Conservation (phyloP, 805 yeast species). For the Metschnikowia cerradonensis region DNA sequence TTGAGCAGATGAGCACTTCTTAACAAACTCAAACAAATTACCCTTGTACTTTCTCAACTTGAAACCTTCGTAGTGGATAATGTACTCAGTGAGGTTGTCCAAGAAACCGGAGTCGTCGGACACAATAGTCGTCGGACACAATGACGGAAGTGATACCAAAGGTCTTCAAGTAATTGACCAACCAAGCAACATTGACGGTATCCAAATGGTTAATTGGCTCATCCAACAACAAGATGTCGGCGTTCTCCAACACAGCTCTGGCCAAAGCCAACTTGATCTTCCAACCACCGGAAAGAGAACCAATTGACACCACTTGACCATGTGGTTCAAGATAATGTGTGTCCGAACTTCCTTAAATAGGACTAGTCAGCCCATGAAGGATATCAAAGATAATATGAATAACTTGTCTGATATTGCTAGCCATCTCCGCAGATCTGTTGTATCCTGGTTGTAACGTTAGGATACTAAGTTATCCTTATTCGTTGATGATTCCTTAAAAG, state of each 20-base stretch:
- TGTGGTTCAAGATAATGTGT: conserved; percentile 20
- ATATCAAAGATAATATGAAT: too few species aligned
- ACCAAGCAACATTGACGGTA: conserved; percentile 99
- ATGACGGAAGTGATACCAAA: conserved; percentile 98
- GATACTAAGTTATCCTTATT: too few species aligned
- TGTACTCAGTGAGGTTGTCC: conserved; percentile 95
- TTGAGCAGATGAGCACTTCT: conserved; percentile 98
- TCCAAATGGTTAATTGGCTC: conserved; percentile 99
- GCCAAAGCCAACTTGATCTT: conserved; percentile 99
- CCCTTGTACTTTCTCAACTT: conserved; percentile 99
- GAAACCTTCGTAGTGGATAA: conserved; percentile 99
- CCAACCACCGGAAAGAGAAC: conserved; percentile 99
- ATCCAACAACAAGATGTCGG: conserved; percentile 95
- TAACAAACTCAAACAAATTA: conserved; percentile 97
- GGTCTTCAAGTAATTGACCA: conserved; percentile 97
- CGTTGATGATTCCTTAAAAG: too few species aligned
- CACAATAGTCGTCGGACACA: conserved; percentile 51
- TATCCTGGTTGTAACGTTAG: too few species aligned
- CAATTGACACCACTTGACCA: conserved; percentile 91
- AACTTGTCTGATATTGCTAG: too few species aligned
- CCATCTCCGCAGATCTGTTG: too few species aligned
- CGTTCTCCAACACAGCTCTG: conserved; percentile 97
- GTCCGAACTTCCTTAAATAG: too few species aligned
- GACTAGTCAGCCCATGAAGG: too few species aligned
- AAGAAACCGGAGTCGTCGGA: conserved; percentile 98